Evolutionary conservation across 345 rosid genomes (phyloP).

Genomic region (Atalantia buxifolia): DNA sequence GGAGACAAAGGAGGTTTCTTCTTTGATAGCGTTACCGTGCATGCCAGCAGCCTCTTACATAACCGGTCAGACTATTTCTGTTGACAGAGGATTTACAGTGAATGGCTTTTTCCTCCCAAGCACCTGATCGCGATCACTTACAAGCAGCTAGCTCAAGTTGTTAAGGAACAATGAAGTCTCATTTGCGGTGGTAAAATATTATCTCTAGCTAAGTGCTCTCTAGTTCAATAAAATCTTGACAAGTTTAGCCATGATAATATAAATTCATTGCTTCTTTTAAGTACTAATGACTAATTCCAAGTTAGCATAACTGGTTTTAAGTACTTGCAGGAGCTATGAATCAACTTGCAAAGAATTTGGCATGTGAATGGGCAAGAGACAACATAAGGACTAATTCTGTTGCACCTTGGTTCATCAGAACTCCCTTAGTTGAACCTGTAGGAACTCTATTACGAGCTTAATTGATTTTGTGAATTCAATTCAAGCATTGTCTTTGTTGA

Average conservation of each 20-base stretch:
- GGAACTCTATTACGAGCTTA: not conserved
- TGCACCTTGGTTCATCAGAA: slow-evolving; percentile 32
- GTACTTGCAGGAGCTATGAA: slow-evolving; percentile 35
- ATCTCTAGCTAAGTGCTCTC: no score
- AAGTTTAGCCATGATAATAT: no score
- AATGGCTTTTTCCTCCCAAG: slow-evolving; percentile 26
- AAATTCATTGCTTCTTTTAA: no score
- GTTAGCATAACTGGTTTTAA: not conserved
- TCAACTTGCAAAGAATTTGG: slow-evolving; percentile 35
- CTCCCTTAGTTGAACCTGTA: not conserved
- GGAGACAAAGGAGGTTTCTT: slow-evolving; percentile 17
- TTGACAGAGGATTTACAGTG: slow-evolving; percentile 48
- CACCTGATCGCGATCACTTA: not conserved
- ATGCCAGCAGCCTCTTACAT: slow-evolving; percentile 62
- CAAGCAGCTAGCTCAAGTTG: no score
- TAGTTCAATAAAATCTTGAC: no score
- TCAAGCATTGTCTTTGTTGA: no score
- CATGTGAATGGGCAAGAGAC: slow-evolving; percentile 79
- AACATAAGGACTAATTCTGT: slow-evolving; percentile 41
- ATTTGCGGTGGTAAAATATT: no score
- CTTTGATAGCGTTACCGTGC: slow-evolving; percentile 50
- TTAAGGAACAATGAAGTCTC: no score
- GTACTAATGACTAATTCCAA: no score
- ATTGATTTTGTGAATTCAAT: no score
- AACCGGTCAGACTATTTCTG: slow-evolving; percentile 55